Evolutionary conservation across 2,329 filamentous ascomycete genomes (phyloP).

Genomic region (Arthrobotrys conoides): DNA sequence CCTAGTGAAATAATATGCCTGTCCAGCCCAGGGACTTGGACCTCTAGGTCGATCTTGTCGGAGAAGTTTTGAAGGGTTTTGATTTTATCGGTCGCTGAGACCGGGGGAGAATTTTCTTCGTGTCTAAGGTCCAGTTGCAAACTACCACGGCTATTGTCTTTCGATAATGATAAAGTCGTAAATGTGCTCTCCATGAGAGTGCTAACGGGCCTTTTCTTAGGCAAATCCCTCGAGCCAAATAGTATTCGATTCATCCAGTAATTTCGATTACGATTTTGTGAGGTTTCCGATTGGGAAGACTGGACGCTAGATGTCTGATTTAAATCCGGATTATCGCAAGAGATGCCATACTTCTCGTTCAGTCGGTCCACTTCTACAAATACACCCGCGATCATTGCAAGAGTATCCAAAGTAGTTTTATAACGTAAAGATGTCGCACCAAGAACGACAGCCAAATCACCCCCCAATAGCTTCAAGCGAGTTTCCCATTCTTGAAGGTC

Average conservation of each 20-base stretch:
- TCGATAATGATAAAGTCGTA: neutral
- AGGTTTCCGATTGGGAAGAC: neutral
- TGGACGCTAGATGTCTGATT: too few relatives aligned
- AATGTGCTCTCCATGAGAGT: neutral
- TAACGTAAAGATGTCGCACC: neutral
- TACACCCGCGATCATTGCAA: too few relatives aligned
- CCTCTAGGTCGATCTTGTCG: neutral
- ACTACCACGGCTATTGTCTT: neutral
- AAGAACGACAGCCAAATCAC: neutral
- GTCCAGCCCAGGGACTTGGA: neutral
- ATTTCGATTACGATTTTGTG: neutral
- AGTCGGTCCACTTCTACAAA: too few relatives aligned
- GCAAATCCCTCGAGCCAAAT: neutral
- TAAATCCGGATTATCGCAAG: neutral
- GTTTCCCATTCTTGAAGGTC: neutral
- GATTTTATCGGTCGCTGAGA: neutral
- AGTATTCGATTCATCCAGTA: neutral
- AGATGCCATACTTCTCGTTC: slow-evolving; percentile 4
- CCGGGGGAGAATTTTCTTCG: neutral
- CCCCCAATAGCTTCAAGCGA: neutral
- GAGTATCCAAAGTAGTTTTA: neutral
- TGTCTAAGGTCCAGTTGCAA: neutral
- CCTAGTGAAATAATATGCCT: neutral
- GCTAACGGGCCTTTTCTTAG: neutral
- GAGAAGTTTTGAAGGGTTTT: neutral